These are phyloP conservation scores for Dentipellis sp. DNA, from an alignment of 768 basidiomycete species.

Conservation along the genomic window DNA sequence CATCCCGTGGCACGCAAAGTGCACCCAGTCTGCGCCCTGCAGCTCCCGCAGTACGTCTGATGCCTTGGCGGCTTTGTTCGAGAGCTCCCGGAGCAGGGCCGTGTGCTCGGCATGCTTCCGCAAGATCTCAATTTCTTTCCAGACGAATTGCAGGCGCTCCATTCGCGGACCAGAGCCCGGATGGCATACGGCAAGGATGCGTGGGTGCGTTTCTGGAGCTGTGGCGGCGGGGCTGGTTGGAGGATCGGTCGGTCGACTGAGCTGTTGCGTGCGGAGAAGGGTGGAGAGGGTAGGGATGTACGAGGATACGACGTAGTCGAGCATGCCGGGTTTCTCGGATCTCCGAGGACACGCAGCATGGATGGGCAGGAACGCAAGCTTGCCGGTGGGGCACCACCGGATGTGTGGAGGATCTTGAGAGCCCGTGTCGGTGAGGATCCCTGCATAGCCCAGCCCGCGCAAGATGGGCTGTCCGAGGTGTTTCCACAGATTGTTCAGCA, in stretches of 20 bases:
- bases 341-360: not conserved
- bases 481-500: not conserved
- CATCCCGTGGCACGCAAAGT: slow-evolving; percentile 12
- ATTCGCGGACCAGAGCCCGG: not conserved
- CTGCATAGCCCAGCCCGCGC: no score
- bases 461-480: not conserved
- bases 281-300: not conserved
- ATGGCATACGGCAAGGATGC: not conserved
- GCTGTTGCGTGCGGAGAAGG: not conserved
- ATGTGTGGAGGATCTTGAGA: not conserved
- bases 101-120: not conserved
- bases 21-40: slow-evolving; percentile 4
- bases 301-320: not conserved
- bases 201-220: not conserved
- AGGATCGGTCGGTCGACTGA: not conserved
- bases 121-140: not conserved
- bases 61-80: not conserved
- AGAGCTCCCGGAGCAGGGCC: not conserved
- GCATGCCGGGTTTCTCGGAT: not conserved
- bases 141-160: not conserved
- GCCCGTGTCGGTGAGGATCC: not conserved
- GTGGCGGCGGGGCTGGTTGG: not conserved
- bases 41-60: slow-evolving; percentile 3
- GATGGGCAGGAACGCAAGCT: not conserved
- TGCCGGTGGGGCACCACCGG: not conserved